Base-by-base conservation (phyloP, 2,329 filamentous ascomycete species). In the Cryphonectria nitschkei region DNA sequence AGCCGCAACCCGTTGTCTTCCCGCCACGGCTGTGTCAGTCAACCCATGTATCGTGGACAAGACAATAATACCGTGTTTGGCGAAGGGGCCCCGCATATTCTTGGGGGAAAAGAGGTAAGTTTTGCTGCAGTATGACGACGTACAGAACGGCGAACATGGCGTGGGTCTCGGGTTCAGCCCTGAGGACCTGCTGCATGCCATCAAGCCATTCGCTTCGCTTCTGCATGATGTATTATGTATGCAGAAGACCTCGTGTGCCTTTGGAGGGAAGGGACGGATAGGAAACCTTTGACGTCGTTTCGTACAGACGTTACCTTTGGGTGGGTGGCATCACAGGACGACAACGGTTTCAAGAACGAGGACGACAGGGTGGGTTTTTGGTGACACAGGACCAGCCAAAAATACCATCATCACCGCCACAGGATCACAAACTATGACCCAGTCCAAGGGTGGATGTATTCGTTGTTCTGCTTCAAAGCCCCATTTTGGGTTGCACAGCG, bases 41-140 rank as follows among this genome's bases (percentile, higher is more conserved):
- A 56, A 56, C 26, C 14, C 14, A 56, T 56, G 52, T 56, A 16
- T 16, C 37, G 11, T 58, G 54, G 4, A 56, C 26, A 29, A 50
- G 43, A 50, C 43, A 22, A 22, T 3, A 8, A 32, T 29, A 16
- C 32, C 13, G 29, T 16, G 54, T 32, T 19, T 19, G 26, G 26
- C 14, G 37, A 39, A 26, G 11, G 19, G 56, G 43, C 43, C 22
- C 1, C 34, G 26, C 14, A 3, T 65, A 39, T 32, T 26, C 34
- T 34, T 34, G n/a, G 34, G 37, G 37, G 16, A 64, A 43, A 56
- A 32, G 43, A 6, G 19, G 43, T 22, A 7, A 0, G 9, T 34
- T n/a, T 41, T 65, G 52, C 58, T 65, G 65, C 60, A 26, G 70
- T 61, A 56, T 37, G n/a, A 67, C 52, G 16, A 29, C 50, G 67